phyloP scores from a whole-genome alignment of 768 basidiomycete genomes.

The Kwoniella pini region DNA sequence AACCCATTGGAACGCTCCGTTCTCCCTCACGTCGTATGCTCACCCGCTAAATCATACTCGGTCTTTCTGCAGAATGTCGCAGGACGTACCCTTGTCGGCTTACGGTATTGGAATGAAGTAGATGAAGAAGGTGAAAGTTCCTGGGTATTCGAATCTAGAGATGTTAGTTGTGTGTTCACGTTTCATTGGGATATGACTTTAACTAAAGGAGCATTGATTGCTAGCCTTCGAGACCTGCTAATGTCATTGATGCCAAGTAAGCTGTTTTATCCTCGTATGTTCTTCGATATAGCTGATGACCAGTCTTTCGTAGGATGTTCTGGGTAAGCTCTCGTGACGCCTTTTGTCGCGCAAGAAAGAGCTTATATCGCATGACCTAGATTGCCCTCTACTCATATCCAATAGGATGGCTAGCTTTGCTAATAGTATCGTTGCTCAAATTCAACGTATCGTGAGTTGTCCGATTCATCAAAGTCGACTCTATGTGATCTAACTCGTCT shows the following conservation, averaged over 20 bases:
- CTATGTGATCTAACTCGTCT: background rate
- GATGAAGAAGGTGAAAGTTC: conserved; percentile 94
- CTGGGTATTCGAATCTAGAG: conserved; percentile 98
- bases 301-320: conserved; percentile 69
- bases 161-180: conserved; percentile 67
- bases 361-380: conserved; percentile 55
- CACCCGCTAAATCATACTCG: no score
- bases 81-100: conserved; percentile 86
- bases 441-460: conserved; percentile 76
- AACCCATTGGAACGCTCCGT: no score
- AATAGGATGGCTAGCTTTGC: conserved; percentile 76
- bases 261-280: conserved; percentile 37
- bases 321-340: conserved; percentile 65
- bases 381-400: conserved; percentile 89
- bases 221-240: conserved; percentile 83
- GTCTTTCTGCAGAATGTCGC: conserved; percentile 72
- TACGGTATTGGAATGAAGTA: conserved; percentile 98
- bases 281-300: conserved; percentile 2
- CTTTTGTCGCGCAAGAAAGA: background rate
- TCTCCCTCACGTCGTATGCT: no score
- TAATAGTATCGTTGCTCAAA: conserved; percentile 86
- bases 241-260: conserved; percentile 82
- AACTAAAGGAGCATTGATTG: background rate
- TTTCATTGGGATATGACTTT: background rate
- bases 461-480: background rate